Conservation (phyloP, 2,329 filamentous ascomycete genomes). For the Fusarium liriodendri region DNA sequence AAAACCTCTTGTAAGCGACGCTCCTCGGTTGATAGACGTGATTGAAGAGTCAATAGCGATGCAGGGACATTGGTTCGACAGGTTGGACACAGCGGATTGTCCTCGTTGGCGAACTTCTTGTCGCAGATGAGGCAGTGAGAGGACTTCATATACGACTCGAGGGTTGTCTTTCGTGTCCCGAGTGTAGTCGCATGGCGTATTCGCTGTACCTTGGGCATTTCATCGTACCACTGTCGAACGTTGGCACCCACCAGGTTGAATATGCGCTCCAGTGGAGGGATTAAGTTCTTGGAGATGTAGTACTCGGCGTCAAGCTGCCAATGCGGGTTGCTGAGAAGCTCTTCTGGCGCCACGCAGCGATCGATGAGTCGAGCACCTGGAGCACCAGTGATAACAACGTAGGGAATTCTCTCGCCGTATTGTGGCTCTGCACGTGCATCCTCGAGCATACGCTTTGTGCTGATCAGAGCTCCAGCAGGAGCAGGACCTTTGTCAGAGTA, state of each 20-base stretch:
- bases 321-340: conserved; percentile 79
- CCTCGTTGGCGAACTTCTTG: conserved; percentile 44
- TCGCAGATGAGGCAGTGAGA: conserved; percentile 82
- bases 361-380: conserved; percentile 89
- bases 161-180: conserved; percentile 70
- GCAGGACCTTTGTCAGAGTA: conserved; percentile 82
- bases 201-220: conserved; percentile 92
- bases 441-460: conserved; percentile 84
- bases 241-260: conserved; percentile 97
- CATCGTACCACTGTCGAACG: conserved; percentile 91
- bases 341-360: conserved; percentile 89
- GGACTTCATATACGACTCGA: conserved; percentile 93
- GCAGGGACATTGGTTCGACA: conserved; percentile 67
- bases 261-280: conserved; percentile 93
- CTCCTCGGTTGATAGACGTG: conserved; percentile 72
- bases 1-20: conserved; percentile 72
- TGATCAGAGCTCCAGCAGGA: conserved; percentile 90
- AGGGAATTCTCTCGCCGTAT: conserved; percentile 94
- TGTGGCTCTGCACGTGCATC: conserved; percentile 91
- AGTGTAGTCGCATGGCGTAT: conserved; percentile 58
- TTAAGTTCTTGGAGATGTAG: conserved; percentile 95
- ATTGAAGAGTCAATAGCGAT: conserved; percentile 73
- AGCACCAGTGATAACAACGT: conserved; percentile 90
- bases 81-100: conserved; percentile 63
- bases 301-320: conserved; percentile 92